These are phyloP conservation scores for Amauroascus verrucosus DNA, from an alignment of 2,329 filamentous ascomycete species.

Conservation along the genomic window DNA sequence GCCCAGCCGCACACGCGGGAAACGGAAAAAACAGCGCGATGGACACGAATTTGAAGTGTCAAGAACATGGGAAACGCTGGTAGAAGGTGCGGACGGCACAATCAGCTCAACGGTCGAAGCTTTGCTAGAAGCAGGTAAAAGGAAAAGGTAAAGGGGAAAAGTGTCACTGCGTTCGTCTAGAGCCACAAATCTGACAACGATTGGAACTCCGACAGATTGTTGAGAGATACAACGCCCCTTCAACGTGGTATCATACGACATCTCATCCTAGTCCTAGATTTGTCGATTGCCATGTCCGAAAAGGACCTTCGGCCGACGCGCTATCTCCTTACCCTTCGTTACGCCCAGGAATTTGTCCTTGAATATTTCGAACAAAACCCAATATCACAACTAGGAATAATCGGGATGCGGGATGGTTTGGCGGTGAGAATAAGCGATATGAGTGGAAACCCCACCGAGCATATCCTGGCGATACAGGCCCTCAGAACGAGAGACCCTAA, in stretches of 20 bases:
- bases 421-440: conserved; percentile 79
- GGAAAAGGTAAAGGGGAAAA: conserved; percentile 48
- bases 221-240: conserved; percentile 88
- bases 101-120: conserved; percentile 63
- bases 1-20: conserved; percentile 12
- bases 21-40: conserved; percentile 30
- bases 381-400: conserved; percentile 84
- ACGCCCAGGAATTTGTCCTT: conserved; percentile 75
- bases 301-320: conserved; percentile 88
- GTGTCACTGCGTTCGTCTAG: background rate
- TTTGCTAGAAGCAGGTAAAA: conserved; percentile 70
- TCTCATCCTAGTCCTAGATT: conserved; percentile 78
- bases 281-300: conserved; percentile 87
- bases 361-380: conserved; percentile 99
- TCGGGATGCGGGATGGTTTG: conserved; percentile 88
- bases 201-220: conserved; percentile 46
- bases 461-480: conserved; percentile 63
- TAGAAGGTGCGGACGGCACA: conserved; percentile 69
- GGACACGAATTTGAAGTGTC: conserved; percentile 40
- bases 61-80: conserved; percentile 55
- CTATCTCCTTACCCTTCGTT: conserved; percentile 70
- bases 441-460: conserved; percentile 81
- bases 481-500: conserved; percentile 58
- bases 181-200: background rate
- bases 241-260: conserved; percentile 98